phyloP scores from a whole-genome alignment of 495 filamentous ascomycete species.

The Aspergillus campestris region DNA sequence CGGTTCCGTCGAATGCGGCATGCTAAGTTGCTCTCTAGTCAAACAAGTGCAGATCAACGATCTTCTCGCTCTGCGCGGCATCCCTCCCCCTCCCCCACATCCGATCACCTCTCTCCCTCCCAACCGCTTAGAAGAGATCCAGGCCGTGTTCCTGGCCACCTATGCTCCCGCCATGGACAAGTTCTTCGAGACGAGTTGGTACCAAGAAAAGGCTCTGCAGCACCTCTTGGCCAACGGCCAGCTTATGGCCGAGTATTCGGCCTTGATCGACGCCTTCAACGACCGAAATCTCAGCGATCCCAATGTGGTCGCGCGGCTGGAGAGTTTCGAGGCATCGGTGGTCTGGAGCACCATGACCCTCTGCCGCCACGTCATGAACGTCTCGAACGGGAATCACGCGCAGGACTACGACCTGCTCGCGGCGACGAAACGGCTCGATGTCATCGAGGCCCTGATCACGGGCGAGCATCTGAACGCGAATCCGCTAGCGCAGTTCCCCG shows the following conservation, averaged over 20 bases:
- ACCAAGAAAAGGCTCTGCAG: slow-evolving; percentile 43
- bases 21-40: slow-evolving; percentile 32
- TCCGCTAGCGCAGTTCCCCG: slow-evolving; percentile 40
- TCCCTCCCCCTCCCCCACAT: slow-evolving; percentile 51
- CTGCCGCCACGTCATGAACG: slow-evolving; percentile 35
- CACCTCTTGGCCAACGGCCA: slow-evolving; percentile 49
- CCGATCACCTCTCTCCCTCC: slow-evolving; percentile 46
- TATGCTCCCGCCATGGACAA: slow-evolving; percentile 70
- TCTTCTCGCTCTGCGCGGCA: slow-evolving; percentile 58
- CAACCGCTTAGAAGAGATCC: slow-evolving; percentile 56
- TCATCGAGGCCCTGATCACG: slow-evolving; percentile 67
- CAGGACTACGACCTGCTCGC: slow-evolving; percentile 47
- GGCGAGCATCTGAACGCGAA: slow-evolving; percentile 55
- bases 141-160: slow-evolving; percentile 62
- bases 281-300: slow-evolving; percentile 32
- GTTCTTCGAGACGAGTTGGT: slow-evolving; percentile 84
- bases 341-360: slow-evolving; percentile 58
- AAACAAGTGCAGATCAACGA: slow-evolving; percentile 69
- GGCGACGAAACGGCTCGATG: slow-evolving; percentile 59
- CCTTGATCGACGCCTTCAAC: slow-evolving; percentile 47
- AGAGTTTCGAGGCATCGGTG: slow-evolving; percentile 60
- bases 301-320: slow-evolving; percentile 39
- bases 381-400: slow-evolving; percentile 27
- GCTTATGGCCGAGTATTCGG: slow-evolving; percentile 54
- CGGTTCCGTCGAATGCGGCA: neutral